These are phyloP conservation scores for Chalciporus piperatoides DNA, from an alignment of 1,284 basidiomycete species.

Conservation along the genomic window DNA sequence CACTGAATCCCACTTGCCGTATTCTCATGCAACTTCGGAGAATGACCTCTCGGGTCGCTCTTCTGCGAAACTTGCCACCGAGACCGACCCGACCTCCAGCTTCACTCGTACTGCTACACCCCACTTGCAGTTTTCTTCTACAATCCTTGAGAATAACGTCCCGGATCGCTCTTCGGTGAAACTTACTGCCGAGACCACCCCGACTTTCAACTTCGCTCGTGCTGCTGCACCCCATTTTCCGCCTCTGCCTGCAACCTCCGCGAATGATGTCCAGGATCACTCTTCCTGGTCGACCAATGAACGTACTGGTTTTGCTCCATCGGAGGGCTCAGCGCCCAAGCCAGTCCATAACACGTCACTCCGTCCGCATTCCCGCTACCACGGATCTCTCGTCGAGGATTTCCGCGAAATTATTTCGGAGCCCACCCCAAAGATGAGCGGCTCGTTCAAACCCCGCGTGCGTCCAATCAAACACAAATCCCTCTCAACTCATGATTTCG, in stretches of 20 bases:
- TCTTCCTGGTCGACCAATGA: not conserved
- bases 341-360: not conserved
- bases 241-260: not conserved
- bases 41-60: not conserved
- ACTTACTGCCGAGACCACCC: not conserved
- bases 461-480: conserved; percentile 10
- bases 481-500: conserved; percentile 9
- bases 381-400: not conserved
- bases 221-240: not conserved
- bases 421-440: not conserved
- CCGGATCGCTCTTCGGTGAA: not conserved
- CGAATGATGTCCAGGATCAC: not conserved
- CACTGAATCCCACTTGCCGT: not conserved
- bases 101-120: not conserved
- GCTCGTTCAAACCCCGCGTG: conserved; percentile 1
- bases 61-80: not conserved
- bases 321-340: not conserved
- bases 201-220: not conserved
- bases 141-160: not conserved
- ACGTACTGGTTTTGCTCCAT: not conserved
- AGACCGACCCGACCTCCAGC: not conserved
- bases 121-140: not conserved
- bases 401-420: not conserved
- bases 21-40: not conserved
- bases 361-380: not conserved